A percentile compares a stretch with the other conserved stretches of the same genome.
These are phyloP conservation scores for Xerocomus brunneocitrinus DNA, from an alignment of 768 basidiomycete genomes.

Conservation along the genomic window DNA sequence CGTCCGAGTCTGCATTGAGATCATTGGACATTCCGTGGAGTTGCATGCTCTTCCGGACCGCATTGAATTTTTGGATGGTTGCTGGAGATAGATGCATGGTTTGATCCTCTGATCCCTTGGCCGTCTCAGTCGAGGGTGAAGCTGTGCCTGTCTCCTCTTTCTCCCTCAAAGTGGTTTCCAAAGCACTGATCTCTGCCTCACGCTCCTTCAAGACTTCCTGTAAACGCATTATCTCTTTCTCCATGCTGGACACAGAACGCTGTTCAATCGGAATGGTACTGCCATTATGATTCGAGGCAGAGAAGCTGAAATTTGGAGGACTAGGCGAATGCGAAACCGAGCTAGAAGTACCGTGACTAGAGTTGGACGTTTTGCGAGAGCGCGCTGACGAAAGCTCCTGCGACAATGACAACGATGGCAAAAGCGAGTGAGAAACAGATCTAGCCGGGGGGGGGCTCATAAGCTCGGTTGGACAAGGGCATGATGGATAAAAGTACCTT, in stretches of 20 bases:
- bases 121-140: not conserved
- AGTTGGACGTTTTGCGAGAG: constrained; percentile 78
- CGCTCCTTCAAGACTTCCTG: constrained; percentile 90
- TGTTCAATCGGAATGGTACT: constrained; percentile 40
- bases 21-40: constrained; percentile 36
- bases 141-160: constrained; percentile 22
- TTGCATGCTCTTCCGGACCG: constrained; percentile 65
- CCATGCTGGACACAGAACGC: constrained; percentile 79
- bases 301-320: constrained; percentile 56
- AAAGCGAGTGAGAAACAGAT: constrained; percentile 90
- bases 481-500: constrained; percentile 47
- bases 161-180: constrained; percentile 55
- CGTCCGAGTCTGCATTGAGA: constrained; percentile 35
- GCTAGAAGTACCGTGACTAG: constrained; percentile 69
- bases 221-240: constrained; percentile 92
- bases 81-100: constrained; percentile 56
- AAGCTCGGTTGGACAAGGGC: constrained; percentile 2
- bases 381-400: constrained; percentile 92
- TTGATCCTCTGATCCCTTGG: constrained; percentile 20
- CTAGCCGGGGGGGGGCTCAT: constrained; percentile 34
- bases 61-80: constrained; percentile 70
- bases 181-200: constrained; percentile 80
- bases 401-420: constrained; percentile 93
- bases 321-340: constrained; percentile 58
- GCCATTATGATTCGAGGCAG: constrained; percentile 40